Evolutionary conservation across 257 asterid species (phyloP), one percentile per base, ranked within the genome.

Genomic region (Capsicum pubescens): DNA sequence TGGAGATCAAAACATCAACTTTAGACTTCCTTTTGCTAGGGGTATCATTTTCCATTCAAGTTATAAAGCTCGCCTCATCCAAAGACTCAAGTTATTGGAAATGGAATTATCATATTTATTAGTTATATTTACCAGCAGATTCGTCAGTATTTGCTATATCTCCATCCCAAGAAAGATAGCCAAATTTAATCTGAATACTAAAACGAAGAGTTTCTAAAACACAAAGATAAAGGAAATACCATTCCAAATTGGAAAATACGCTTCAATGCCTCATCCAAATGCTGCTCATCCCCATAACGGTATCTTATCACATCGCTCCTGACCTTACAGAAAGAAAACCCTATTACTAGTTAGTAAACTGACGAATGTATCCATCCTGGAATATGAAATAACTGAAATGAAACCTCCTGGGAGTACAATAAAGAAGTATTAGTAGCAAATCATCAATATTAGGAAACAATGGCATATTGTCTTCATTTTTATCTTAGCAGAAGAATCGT

Each of bases 201-300:
- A 39, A 69, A 26, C 7, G 3, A 13, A 13, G 26, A 76, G 48
- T 14, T 76, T 52, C 8, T 1, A 76, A 2, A 76, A 76, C 81
- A 52, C 48, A 76, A 50, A 3, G 8, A 6, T 14, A 52, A 76
- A 14, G 63, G 21, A 26, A 76, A 36, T 92, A 97, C 99, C 99
- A 80, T 94, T 9, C 99, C 97, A 80, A 93, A 97, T 83, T 97
- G 98, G 88, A 97, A 97, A 84, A 97, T 97, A 82, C 99, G 89
- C 89, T 95, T 97, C 86, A 95, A 85, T 79, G 99, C 98, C 89
- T 97, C 99, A 1, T 97, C 99, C 81, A 95, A 89, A 92, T 95
- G 99, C 64, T 97, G 99, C 86, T 97, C 99, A 58, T 97, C 99
- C 69, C 99, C 99, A 80, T 95, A 97, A 78, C 98, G 98, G 68